phyloP scores from a whole-genome alignment of 2,329 filamentous ascomycete genomes.

The Orbilia brochopaga region DNA sequence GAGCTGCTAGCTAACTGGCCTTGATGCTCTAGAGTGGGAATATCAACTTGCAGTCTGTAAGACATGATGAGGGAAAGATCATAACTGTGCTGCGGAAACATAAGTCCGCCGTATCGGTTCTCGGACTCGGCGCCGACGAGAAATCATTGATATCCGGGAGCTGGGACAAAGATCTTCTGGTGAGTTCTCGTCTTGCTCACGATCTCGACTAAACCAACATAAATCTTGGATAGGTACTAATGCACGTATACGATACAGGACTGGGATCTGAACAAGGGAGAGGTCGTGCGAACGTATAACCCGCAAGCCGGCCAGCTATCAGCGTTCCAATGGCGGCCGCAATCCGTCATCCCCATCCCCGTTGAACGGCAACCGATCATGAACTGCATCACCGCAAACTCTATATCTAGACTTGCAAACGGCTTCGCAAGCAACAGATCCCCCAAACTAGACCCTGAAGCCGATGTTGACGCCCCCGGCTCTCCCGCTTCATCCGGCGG shows the following conservation, averaged over 20 bases:
- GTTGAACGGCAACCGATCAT: conserved; percentile 65
- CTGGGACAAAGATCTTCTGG: conserved; percentile 89
- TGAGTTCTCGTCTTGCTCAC: conserved; percentile 2
- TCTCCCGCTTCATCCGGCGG: conserved; percentile 53
- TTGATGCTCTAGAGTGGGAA: conserved; percentile 67
- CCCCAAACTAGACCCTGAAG: conserved; percentile 42
- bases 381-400: conserved; percentile 62
- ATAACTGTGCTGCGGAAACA: conserved; percentile 82
- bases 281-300: conserved; percentile 72
- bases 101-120: conserved; percentile 86
- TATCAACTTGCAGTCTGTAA: conserved; percentile 90
- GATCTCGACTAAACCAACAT: background rate
- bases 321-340: conserved; percentile 81
- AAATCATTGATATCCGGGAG: conserved; percentile 85
- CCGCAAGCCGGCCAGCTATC: conserved; percentile 83
- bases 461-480: conserved; percentile 53
- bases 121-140: conserved; percentile 83
- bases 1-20: conserved; percentile 2
- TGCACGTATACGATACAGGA: too few species aligned
- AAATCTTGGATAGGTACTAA: too few species aligned
- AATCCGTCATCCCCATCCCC: conserved; percentile 73
- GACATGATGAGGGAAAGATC: conserved; percentile 91
- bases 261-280: conserved; percentile 91
- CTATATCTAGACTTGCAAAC: conserved; percentile 53
- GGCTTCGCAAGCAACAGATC: conserved; percentile 51